Conservation (phyloP, 495 filamentous ascomycete genomes). For the Zalerion maritima region DNA sequence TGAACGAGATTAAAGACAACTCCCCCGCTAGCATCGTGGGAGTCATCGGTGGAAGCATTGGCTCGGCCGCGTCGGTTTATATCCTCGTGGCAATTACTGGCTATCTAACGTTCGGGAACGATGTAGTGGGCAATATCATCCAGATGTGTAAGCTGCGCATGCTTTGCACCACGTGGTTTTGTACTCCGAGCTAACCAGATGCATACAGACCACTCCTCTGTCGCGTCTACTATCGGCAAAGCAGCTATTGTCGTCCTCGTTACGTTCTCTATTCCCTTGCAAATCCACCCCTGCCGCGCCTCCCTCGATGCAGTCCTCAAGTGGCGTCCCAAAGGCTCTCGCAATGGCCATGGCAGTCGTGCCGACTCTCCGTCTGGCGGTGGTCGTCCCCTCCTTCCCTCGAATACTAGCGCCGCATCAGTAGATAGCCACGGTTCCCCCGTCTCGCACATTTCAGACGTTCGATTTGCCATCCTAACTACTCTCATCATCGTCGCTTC, state of each 20-base stretch:
- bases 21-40: constrained; percentile 60
- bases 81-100: constrained; percentile 87
- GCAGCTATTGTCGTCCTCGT: constrained; percentile 93
- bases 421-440: constrained; percentile 7
- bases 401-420: constrained; percentile 11
- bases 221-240: constrained; percentile 79
- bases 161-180: neutral
- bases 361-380: constrained; percentile 20
- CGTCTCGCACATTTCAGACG: constrained; percentile 52
- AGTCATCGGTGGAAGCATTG: constrained; percentile 73
- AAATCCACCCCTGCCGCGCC: constrained; percentile 88
- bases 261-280: constrained; percentile 91
- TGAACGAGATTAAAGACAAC: constrained; percentile 86
- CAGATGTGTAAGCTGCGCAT: constrained; percentile 59
- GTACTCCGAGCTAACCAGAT: constrained; percentile 3
- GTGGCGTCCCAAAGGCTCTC: constrained; percentile 54
- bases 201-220: constrained; percentile 47
- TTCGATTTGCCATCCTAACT: constrained; percentile 81
- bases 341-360: constrained; percentile 13
- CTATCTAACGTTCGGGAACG: constrained; percentile 85
- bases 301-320: constrained; percentile 83
- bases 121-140: constrained; percentile 80
- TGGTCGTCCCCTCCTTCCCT: constrained; percentile 28
- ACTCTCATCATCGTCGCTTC: constrained; percentile 69
- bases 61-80: constrained; percentile 65